These are phyloP conservation scores for Coriolopsis trogii DNA, from an alignment of 1,284 basidiomycete genomes.

Conservation along the genomic window DNA sequence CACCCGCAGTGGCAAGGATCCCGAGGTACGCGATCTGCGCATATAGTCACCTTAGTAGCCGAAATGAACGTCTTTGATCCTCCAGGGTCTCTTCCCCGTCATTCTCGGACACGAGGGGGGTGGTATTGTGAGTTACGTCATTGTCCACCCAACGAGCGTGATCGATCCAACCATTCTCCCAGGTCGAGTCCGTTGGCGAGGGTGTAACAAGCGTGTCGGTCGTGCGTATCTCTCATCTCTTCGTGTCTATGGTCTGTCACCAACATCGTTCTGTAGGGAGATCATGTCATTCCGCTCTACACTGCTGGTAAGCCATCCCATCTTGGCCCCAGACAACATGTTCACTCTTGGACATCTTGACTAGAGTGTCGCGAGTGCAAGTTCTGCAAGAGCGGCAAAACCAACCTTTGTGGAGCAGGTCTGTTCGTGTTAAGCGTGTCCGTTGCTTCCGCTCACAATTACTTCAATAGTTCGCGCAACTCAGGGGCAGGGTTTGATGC, in stretches of 20 bases:
- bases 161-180: conserved; percentile 4
- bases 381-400: conserved; percentile 99
- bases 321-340: conserved; percentile 9
- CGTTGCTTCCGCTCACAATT: conserved; percentile 2
- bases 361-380: conserved; percentile 94
- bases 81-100: conserved; percentile 88
- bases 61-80: conserved; percentile 19
- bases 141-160: neutral
- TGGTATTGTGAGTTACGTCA: conserved; percentile 62
- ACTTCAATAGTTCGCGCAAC: conserved; percentile 76
- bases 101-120: conserved; percentile 94
- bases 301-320: conserved; percentile 68
- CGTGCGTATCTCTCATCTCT: too few relatives aligned
- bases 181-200: conserved; percentile 95
- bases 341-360: conserved; percentile 31
- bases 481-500: conserved; percentile 97
- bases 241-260: too few relatives aligned
- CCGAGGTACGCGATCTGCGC: conserved; percentile 62
- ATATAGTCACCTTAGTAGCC: conserved; percentile 14
- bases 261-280: too few relatives aligned
- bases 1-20: conserved; percentile 95
- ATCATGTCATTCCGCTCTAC: conserved; percentile 94
- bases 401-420: conserved; percentile 93
- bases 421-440: neutral
- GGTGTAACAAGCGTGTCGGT: conserved; percentile 87